Evolutionary conservation across 2,329 filamentous ascomycete species (phyloP), one percentile per base, ranked within the genome.

Genomic region (Ramularia collo-cygni): DNA sequence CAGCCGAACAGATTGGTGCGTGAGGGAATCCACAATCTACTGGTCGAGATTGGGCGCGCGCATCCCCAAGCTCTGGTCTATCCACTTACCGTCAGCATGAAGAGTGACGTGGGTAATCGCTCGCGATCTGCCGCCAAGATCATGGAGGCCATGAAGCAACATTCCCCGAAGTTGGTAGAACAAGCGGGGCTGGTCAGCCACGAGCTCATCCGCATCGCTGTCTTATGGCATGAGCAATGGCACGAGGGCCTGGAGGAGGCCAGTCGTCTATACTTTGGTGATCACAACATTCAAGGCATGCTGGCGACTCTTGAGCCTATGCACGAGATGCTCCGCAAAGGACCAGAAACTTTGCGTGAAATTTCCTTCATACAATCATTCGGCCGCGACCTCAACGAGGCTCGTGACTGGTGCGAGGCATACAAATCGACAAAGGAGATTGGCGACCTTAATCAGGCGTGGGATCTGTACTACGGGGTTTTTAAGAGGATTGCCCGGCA

Each of bases 191-290:
- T 89, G 33, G 89, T 99, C 52, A 96, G 90, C 61, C 85, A 92
- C 57, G 93, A 99, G 62, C 77, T 99, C 40, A 96, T 99, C 58
- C 81, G 92, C 37, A 93, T 98, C 43, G 92, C 92, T 12, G 90
- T 98, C 2, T 66, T 98, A 16, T 98, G 93, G 93, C 92, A 99
- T 59, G 92, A 99, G 58, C 84, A 94, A 51, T 99, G 92, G 92
- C 92, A 98, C 52, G 93, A 99, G 64, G 93, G 85, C 18, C 73
- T 99, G 12, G 92, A 98, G 64, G 93, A 99, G 67, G 93, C 92
- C 1, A 95, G 88, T 21, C 79, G 92, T 38, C 71, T 98, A 13
- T 98, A 96, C 70, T 99, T 98, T 64, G 92, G 90, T 44, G 90
- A 96, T 56, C 84, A 93, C 57, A 95, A 98, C 62, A 92, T 96